phyloP scores from a whole-genome alignment of 83 land plant species.

The Picea abies region DNA sequence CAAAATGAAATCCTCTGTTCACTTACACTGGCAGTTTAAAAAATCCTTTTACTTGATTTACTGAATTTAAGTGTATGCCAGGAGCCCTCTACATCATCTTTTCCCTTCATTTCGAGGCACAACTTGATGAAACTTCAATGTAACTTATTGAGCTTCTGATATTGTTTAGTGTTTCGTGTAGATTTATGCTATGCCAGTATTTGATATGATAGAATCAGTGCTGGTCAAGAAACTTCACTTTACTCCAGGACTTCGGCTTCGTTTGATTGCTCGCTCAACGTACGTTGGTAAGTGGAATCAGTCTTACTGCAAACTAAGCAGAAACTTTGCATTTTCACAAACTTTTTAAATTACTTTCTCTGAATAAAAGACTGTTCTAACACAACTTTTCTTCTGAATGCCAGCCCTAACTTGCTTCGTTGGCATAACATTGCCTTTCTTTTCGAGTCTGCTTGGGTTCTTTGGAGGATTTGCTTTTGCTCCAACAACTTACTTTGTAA shows the following conservation, averaged over 20 bases:
- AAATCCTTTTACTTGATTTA: not conserved
- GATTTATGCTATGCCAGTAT: conserved; percentile 93
- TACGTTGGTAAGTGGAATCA: conserved; percentile 62
- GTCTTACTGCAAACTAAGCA: not conserved
- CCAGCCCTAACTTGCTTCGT: conserved; percentile 72
- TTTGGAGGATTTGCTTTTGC: conserved; percentile 97
- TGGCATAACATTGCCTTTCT: conserved; percentile 84
- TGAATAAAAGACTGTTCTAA: not conserved
- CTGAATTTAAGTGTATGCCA: not conserved
- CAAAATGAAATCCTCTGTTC: not conserved
- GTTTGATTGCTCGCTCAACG: conserved; percentile 32
- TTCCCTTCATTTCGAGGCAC: not conserved
- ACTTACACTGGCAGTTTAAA: not conserved
- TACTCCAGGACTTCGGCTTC: conserved; percentile 29
- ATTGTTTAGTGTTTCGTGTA: conserved; percentile 23
- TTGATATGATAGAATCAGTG: conserved; percentile 90
- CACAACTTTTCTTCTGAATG: not conserved
- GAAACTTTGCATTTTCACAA: not conserved
- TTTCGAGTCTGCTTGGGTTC: conserved; percentile 79
- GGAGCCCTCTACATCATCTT: not conserved
- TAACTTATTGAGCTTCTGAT: not conserved
- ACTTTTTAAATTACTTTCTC: not conserved
- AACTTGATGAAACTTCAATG: conserved; percentile 8
- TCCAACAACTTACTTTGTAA: conserved; percentile 88
- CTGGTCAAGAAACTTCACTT: conserved; percentile 60